Percentiles rank a stretch among this genome's conserved stretches.
Conservation (phyloP, 2,329 filamentous ascomycete species). For the Sporothrix sp. region DNA sequence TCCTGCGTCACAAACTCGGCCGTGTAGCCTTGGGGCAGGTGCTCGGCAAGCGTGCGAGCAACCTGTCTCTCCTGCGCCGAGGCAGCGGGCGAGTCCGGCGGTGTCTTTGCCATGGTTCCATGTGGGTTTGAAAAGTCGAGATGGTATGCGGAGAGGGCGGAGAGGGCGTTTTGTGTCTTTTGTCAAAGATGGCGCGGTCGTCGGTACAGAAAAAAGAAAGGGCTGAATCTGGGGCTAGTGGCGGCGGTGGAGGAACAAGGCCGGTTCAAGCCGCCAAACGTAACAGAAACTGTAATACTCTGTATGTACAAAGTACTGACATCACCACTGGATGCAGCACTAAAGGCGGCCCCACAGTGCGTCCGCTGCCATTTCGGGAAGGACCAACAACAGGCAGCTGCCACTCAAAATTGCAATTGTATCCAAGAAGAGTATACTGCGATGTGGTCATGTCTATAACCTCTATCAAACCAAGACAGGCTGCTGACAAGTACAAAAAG, state of each 20-base stretch:
- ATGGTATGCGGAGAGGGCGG: background rate
- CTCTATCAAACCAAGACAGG: background rate
- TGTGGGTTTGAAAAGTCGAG: too few species aligned
- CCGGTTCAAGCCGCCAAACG: conserved; percentile 2
- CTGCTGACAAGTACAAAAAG: too few species aligned
- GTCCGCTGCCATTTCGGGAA: conserved; percentile 4
- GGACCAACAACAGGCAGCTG: too few species aligned
- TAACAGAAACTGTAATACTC: background rate
- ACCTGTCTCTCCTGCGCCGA: conserved; percentile 10
- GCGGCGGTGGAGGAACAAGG: too few species aligned
- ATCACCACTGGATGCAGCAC: conserved; percentile 1
- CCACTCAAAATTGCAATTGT: too few species aligned
- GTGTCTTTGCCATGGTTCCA: conserved; percentile 13
- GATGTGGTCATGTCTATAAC: background rate
- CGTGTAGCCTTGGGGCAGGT: conserved; percentile 27
- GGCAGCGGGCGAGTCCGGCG: conserved; percentile 4
- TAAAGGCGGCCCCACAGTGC: conserved; percentile 1
- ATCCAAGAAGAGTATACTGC: too few species aligned
- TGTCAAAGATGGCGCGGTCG: background rate
- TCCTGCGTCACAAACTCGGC: conserved; percentile 21
- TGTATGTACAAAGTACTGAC: too few species aligned
- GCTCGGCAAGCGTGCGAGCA: conserved; percentile 23
- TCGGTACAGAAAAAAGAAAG: background rate
- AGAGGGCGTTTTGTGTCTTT: background rate
- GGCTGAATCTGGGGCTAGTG: background rate